A percentile compares a stretch with the other conserved stretches of the same genome.
Conservation (phyloP, 352 stramenopile species). For the Halophytophthora polymorphica region DNA sequence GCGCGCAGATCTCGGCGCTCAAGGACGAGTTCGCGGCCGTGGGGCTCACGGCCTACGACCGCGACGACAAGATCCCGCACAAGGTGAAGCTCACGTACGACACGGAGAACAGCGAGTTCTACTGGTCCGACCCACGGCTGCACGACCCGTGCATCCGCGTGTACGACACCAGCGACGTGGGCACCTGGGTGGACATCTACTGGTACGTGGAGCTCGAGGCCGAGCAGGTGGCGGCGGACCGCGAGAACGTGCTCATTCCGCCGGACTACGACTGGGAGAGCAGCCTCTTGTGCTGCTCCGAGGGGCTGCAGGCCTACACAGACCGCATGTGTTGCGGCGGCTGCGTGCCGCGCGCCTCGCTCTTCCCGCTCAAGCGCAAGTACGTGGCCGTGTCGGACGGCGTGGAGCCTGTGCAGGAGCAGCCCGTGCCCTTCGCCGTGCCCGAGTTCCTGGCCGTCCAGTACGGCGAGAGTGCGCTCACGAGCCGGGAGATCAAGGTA, state of each 20-base stretch:
- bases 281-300: slow-evolving; percentile 70
- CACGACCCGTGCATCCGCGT: slow-evolving; percentile 77
- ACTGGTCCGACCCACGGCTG: slow-evolving; percentile 72
- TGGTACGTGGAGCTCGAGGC: slow-evolving; percentile 70
- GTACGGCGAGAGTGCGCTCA: slow-evolving; percentile 53
- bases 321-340: slow-evolving; percentile 77
- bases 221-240: slow-evolving; percentile 36
- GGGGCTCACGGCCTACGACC: slow-evolving; percentile 65
- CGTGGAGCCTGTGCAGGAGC: slow-evolving; percentile 37
- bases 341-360: slow-evolving; percentile 52
- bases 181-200: slow-evolving; percentile 80
- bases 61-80: slow-evolving; percentile 68
- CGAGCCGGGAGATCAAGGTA: slow-evolving; percentile 75
- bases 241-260: slow-evolving; percentile 50
- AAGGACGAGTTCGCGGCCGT: slow-evolving; percentile 61
- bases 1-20: slow-evolving; percentile 58
- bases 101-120: slow-evolving; percentile 78
- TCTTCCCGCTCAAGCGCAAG: slow-evolving; percentile 59
- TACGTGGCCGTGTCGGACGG: slow-evolving; percentile 48
- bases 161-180: slow-evolving; percentile 55
- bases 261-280: slow-evolving; percentile 55
- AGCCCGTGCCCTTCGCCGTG: slow-evolving; percentile 52
- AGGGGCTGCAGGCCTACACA: slow-evolving; percentile 56
- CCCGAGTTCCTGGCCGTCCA: slow-evolving; percentile 68
- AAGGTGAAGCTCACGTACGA: slow-evolving; percentile 85